These are phyloP conservation scores for Yarrowia keelungensis DNA, from an alignment of 805 yeast genomes.

Conservation along the genomic window DNA sequence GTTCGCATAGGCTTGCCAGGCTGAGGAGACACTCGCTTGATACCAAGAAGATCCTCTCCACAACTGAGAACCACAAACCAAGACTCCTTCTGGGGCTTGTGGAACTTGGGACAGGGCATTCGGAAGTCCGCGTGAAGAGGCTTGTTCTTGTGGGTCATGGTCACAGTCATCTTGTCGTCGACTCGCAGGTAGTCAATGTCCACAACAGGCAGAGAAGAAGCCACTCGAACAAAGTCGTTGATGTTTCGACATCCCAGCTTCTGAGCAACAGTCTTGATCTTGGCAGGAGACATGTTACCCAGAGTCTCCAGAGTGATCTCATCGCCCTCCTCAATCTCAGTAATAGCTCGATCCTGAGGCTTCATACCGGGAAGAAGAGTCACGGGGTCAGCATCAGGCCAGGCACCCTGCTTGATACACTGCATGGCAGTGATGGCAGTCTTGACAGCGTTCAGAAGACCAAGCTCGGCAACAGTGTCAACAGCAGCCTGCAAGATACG, in stretches of 20 bases:
- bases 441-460: constrained; percentile 68
- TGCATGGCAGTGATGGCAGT: constrained; percentile 75
- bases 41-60: constrained; percentile 61
- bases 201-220: constrained; percentile 69
- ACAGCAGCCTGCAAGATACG: constrained; percentile 93
- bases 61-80: constrained; percentile 81
- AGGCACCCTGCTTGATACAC: constrained; percentile 84
- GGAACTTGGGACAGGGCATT: constrained; percentile 79
- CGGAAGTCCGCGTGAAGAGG: constrained; percentile 60
- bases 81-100: constrained; percentile 89
- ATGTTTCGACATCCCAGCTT: constrained; percentile 45
- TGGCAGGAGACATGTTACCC: constrained; percentile 46
- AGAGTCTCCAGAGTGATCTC: constrained; percentile 39
- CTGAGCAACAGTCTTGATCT: constrained; percentile 54
- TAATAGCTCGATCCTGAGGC: constrained; percentile 41
- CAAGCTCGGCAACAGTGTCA: constrained; percentile 87
- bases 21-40: constrained; percentile 65
- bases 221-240: constrained; percentile 61
- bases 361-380: constrained; percentile 59
- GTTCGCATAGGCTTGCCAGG: constrained; percentile 25
- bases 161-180: constrained; percentile 42
- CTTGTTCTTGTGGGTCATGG: constrained; percentile 28
- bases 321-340: constrained; percentile 34
- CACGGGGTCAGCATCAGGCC: constrained; percentile 82
- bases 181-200: constrained; percentile 46